Evolutionary conservation across 768 basidiomycete genomes (phyloP).

Genomic region (Boletus reticulatus): DNA sequence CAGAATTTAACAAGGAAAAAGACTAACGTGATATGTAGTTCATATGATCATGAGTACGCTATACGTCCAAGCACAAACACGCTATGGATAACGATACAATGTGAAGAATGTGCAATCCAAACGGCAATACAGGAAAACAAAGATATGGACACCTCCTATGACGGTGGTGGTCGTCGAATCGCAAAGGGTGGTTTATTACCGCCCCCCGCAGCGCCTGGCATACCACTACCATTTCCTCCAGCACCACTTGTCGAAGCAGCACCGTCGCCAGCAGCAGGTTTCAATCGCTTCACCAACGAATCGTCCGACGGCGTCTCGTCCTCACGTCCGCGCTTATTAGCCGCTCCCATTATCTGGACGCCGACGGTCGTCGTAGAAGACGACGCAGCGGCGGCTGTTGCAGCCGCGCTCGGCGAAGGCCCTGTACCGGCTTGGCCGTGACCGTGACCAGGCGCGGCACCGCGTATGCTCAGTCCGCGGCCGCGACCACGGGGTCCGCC

Average conservation of each 20-base stretch:
- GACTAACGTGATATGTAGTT: no score
- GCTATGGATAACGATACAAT: slow-evolving; percentile 23
- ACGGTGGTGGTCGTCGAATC: slow-evolving; percentile 32
- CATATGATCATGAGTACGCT: no score
- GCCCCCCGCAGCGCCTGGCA: slow-evolving; percentile 6
- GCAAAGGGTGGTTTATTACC: slow-evolving; percentile 35
- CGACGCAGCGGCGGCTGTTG: slow-evolving; percentile 13
- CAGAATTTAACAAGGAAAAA: background rate
- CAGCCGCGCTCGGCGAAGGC: no score
- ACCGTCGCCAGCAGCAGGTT: slow-evolving; percentile 44
- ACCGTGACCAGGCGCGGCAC: slow-evolving; percentile 23
- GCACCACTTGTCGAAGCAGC: background rate
- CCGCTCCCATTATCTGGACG: slow-evolving; percentile 63
- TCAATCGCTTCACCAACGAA: slow-evolving; percentile 65
- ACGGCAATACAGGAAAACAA: no score
- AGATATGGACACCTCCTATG: background rate
- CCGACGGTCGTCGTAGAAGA: slow-evolving; percentile 33
- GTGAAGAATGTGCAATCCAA: no score
- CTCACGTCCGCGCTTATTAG: slow-evolving; percentile 62
- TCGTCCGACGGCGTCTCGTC: slow-evolving; percentile 49
- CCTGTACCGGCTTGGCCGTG: no score
- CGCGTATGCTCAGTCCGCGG: slow-evolving; percentile 28
- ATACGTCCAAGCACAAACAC: no score
- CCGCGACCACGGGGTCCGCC: slow-evolving; percentile 37
- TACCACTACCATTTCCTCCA: background rate